A percentile compares a stretch with the other conserved stretches of the same genome.
phyloP scores from a whole-genome alignment of 331 rosid genomes.

The Prunus yedoensis region DNA sequence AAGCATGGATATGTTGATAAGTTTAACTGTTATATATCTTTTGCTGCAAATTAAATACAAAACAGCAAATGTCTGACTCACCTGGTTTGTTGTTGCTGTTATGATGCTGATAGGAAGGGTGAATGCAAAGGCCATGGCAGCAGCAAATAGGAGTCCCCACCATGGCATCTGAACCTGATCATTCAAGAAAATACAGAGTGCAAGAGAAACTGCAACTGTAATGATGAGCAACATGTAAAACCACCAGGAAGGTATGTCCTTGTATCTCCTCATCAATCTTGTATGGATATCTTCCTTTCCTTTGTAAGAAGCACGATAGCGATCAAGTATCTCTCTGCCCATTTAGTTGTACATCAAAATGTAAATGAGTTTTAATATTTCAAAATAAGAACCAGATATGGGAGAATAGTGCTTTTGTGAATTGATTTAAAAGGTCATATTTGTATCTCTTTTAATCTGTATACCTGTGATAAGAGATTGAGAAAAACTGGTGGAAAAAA shows the following conservation, averaged over 20 bases:
- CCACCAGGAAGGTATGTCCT: constrained; percentile 93
- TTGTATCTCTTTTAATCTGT: background rate
- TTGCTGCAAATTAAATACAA: background rate
- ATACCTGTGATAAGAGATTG: background rate
- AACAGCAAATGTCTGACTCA: constrained; percentile 12
- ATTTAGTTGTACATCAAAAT: background rate
- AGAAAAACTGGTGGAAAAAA: background rate
- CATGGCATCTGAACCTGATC: constrained; percentile 89
- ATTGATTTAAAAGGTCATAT: background rate
- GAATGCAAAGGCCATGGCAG: constrained; percentile 60
- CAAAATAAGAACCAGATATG: background rate
- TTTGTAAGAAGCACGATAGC: constrained; percentile 53
- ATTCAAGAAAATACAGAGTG: constrained; percentile 65
- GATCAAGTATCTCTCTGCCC: constrained; percentile 72
- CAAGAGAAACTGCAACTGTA: constrained; percentile 53
- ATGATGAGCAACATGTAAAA: constrained; percentile 48
- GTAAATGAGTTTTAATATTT: background rate
- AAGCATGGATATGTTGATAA: background rate
- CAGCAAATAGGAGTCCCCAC: constrained; percentile 91
- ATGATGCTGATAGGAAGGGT: constrained; percentile 95
- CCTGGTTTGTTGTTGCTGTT: constrained; percentile 98
- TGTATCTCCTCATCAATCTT: constrained; percentile 71
- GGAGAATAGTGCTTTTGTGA: background rate
- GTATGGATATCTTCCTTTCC: constrained; percentile 86
- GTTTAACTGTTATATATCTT: background rate